Conservation (phyloP, 1,284 basidiomycete genomes). For the Leccinum colubrinum region DNA sequence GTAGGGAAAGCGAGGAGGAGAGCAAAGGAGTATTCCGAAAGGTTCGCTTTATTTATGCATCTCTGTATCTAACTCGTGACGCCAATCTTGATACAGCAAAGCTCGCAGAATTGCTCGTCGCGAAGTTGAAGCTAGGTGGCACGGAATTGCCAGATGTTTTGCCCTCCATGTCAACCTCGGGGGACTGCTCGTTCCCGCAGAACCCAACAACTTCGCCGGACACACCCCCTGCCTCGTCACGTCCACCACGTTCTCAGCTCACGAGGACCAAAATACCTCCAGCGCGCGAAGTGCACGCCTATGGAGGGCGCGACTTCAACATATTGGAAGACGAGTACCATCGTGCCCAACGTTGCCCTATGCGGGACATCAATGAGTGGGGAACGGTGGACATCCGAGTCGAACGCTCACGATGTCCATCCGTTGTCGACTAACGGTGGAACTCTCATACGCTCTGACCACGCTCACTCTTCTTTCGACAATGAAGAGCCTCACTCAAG, state of each 20-base stretch:
- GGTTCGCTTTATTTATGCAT: no score
- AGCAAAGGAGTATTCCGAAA: no score
- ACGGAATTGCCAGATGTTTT: constrained; percentile 42
- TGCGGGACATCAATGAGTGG: constrained; percentile 77
- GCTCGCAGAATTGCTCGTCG: no score
- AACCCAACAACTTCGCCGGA: constrained; percentile 10
- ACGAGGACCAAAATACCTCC: constrained; percentile 81
- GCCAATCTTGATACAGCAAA: no score
- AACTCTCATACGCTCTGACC: constrained; percentile 89
- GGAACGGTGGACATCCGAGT: constrained; percentile 86
- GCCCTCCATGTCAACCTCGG: constrained; percentile 21
- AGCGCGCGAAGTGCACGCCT: constrained; percentile 72
- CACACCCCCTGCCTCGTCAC: constrained; percentile 23
- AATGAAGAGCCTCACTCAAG: constrained; percentile 59
- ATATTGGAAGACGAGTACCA: constrained; percentile 65
- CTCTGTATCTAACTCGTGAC: neutral
- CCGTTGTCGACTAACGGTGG: constrained; percentile 79
- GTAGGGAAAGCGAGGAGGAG: no score
- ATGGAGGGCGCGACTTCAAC: constrained; percentile 84
- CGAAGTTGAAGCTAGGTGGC: constrained; percentile 19
- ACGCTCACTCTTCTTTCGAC: constrained; percentile 86
- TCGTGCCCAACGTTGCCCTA: constrained; percentile 49
- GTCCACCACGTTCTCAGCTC: constrained; percentile 41
- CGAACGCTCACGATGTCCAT: constrained; percentile 79
- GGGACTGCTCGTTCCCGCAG: constrained; percentile 20